These are phyloP conservation scores for Eragrostis nindensis DNA, from an alignment of 176 grass and related monocot species.

Conservation along the genomic window DNA sequence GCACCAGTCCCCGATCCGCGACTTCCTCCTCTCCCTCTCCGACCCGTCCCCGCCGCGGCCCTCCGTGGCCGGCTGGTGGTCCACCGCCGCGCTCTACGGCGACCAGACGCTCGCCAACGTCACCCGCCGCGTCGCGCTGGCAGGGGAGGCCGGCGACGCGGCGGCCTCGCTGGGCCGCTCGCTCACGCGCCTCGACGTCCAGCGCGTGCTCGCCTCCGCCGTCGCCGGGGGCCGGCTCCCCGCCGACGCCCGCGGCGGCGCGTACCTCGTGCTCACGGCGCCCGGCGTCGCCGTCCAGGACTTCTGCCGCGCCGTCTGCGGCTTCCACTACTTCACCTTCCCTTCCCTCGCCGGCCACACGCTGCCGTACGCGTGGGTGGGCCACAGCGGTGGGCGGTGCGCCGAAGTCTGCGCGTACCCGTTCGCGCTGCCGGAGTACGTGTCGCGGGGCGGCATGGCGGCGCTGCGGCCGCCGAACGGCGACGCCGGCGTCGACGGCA, in stretches of 20 bases:
- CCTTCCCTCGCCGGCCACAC: constrained; percentile 73
- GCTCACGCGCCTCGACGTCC: constrained; percentile 66
- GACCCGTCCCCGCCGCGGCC: constrained; percentile 34
- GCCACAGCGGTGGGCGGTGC: constrained; percentile 63
- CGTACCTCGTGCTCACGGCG: constrained; percentile 73
- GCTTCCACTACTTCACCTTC: constrained; percentile 89
- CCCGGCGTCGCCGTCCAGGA: constrained; percentile 64
- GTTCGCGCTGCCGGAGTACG: constrained; percentile 58
- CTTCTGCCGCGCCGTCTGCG: constrained; percentile 75
- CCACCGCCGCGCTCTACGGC: constrained; percentile 65
- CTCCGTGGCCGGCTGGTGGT: constrained; percentile 72
- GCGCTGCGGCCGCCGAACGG: constrained; percentile 61
- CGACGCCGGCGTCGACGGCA: constrained; percentile 67
- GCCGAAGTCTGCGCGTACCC: constrained; percentile 75
- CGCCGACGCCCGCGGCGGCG: constrained; percentile 53
- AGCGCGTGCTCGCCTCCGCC: constrained; percentile 62
- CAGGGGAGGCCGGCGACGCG: constrained; percentile 51
- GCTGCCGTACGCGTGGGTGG: constrained; percentile 76
- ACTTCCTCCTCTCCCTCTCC: constrained; percentile 77
- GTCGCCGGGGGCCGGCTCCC: constrained; percentile 53
- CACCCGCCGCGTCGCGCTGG: constrained; percentile 40
- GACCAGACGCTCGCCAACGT: constrained; percentile 77
- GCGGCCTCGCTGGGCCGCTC: constrained; percentile 45
- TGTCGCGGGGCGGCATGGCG: constrained; percentile 35
- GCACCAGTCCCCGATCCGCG: constrained; percentile 63